A percentile compares a stretch with the other conserved stretches of the same genome.
Evolutionary conservation across 129 eudicot genomes (phyloP).

Genomic region (Artemisia tridentata): DNA sequence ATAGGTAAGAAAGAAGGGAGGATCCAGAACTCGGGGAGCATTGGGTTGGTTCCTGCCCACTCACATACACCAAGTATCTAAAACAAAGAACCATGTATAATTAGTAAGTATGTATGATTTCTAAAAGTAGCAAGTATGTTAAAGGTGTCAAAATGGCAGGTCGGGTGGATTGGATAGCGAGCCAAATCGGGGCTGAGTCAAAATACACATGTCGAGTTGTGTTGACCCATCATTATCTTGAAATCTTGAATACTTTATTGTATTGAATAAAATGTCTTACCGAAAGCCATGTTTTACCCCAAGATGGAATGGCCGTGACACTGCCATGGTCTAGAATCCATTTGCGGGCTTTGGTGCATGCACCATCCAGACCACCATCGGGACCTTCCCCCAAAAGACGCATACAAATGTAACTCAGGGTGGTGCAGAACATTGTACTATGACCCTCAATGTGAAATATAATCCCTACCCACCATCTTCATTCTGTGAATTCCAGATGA

Average conservation of each 20-base stretch:
- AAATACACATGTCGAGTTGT: not conserved
- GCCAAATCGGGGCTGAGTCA: not conserved
- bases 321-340: constrained; percentile 54
- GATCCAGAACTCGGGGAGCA: constrained; percentile 46
- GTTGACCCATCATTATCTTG: too few species aligned
- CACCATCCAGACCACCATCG: constrained; percentile 38
- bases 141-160: not conserved
- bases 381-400: constrained; percentile 51
- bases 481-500: constrained; percentile 23
- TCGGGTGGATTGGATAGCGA: not conserved
- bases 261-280: constrained; percentile 23
- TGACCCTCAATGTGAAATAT: constrained; percentile 46
- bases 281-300: constrained; percentile 54
- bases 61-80: constrained; percentile 46
- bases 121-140: not conserved
- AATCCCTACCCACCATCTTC: constrained; percentile 47
- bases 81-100: constrained; percentile 11
- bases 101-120: not conserved
- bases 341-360: constrained; percentile 46
- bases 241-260: too few species aligned
- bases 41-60: constrained; percentile 46
- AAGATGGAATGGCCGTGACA: constrained; percentile 46
- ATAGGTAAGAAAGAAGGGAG: constrained; percentile 48
- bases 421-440: constrained; percentile 42
- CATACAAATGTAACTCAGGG: constrained; percentile 45